Base-by-base conservation (phyloP, 106 monocot genomes). In the Allium cepa region DNA sequence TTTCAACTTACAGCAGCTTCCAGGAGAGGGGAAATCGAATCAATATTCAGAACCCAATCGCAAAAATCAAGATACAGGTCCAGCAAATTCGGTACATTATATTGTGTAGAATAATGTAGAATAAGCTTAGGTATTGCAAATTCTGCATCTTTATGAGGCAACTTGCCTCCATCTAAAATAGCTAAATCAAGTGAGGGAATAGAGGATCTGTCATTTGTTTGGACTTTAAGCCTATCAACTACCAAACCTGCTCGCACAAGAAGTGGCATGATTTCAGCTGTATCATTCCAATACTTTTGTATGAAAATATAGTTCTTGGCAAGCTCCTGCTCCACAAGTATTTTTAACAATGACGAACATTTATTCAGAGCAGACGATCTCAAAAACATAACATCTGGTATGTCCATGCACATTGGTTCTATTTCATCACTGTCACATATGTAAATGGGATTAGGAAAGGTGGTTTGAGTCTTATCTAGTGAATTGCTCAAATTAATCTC, bases 41-140 rank as follows among this genome's bases (percentile, higher is more conserved):
- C 67, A 27, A 75, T 70, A 75, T 90, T 82, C 16, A 67, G 28
- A 67, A 53, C 79, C 71, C 92, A 62, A 68, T 92, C 76, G 68
- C 79, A 76, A 79, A 87, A 77, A 26, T 93, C 97, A 47, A 99
- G 80, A 77, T 99, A 99, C 62, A 90, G 67, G 73, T 99, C 92
- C 71, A 99, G 63, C 55, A 99, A 72, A 50, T 77, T 59, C 59
- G 92, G 92, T 67, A 92, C 77, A 60, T 83, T 79, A 77, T 90
- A 72, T 47, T 74, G 82, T 59, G 64, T 63, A 74, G 89, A 99
- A 59, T 84, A 69, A 71, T 47, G 66, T 61, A 90, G 18, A 74
- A 87, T 60, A 63, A 99, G 83, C 73, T 80, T 86, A 81, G 92
- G 84, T 28, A 87, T 79, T 28, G 83, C 87, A 63, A 80, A 78